Percentiles rank a stretch among this genome's conserved stretches.
These are phyloP conservation scores for Petunia hybrid DNA, from an alignment of 305 asterid genomes.

Conservation along the genomic window DNA sequence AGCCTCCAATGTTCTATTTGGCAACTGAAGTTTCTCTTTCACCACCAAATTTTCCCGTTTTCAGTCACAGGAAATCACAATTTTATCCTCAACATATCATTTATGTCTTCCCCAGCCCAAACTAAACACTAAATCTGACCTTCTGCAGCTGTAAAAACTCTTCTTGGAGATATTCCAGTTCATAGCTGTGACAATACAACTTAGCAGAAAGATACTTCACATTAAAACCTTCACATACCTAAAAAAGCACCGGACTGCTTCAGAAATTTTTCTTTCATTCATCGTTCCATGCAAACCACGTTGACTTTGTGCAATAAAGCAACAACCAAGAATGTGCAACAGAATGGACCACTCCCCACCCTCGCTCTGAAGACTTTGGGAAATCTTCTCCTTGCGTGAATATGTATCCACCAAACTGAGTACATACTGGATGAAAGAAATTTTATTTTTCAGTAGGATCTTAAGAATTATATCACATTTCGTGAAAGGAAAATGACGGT, in stretches of 20 bases:
- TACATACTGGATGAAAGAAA: slow-evolving; percentile 61
- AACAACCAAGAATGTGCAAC: slow-evolving; percentile 95
- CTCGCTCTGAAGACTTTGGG: slow-evolving; percentile 73
- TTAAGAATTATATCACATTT: not conserved
- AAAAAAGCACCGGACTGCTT: slow-evolving; percentile 88
- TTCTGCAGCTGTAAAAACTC: slow-evolving; percentile 8
- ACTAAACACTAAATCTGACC: slow-evolving; percentile 1
- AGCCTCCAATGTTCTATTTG: slow-evolving; percentile 19
- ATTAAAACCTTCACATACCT: slow-evolving; percentile 53
- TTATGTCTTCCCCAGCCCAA: not conserved
- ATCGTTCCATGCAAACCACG: slow-evolving; percentile 58
- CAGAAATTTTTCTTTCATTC: slow-evolving; percentile 77
- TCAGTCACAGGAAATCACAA: slow-evolving; percentile 7
- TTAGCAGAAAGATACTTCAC: not conserved
- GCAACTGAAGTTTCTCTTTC: not conserved
- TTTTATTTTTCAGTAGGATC: slow-evolving; percentile 45
- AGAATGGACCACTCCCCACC: slow-evolving; percentile 68
- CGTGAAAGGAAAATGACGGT: slow-evolving; percentile 33
- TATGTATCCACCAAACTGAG: slow-evolving; percentile 80
- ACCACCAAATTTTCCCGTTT: slow-evolving; percentile 4
- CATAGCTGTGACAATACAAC: slow-evolving; percentile 1
- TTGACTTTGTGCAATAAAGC: slow-evolving; percentile 85
- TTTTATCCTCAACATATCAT: not conserved
- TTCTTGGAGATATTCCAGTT: slow-evolving; percentile 21
- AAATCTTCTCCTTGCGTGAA: slow-evolving; percentile 78